These are phyloP conservation scores for Endoconidiophora polonica DNA, from an alignment of 2,329 filamentous ascomycete species.

Conservation along the genomic window DNA sequence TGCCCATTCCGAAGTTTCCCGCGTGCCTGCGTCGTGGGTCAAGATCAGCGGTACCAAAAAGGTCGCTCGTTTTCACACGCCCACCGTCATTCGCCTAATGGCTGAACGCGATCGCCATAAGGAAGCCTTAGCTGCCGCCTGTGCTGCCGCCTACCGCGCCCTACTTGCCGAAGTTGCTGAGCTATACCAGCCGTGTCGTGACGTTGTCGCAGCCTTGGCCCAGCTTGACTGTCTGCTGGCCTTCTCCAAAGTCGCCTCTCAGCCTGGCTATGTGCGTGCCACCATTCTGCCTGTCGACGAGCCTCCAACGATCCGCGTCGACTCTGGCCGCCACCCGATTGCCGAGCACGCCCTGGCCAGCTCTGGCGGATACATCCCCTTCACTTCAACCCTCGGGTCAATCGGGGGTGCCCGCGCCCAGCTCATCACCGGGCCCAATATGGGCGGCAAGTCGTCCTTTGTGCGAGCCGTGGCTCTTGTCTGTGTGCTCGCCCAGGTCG, in stretches of 20 bases:
- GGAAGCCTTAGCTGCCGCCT: conserved; percentile 80
- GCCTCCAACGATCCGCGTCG: conserved; percentile 51
- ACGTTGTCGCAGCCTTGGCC: conserved; percentile 71
- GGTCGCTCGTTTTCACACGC: conserved; percentile 82
- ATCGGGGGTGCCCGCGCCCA: conserved; percentile 56
- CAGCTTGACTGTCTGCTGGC: conserved; percentile 82
- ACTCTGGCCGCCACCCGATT: conserved; percentile 77
- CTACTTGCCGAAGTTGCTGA: conserved; percentile 58
- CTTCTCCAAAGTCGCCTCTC: conserved; percentile 64
- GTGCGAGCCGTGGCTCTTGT: conserved; percentile 86
- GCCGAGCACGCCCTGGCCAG: conserved; percentile 78
- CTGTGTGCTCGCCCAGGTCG: conserved; percentile 84
- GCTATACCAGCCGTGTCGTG: conserved; percentile 80
- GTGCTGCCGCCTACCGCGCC: conserved; percentile 61
- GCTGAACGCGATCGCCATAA: conserved; percentile 87
- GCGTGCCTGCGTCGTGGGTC: conserved; percentile 82
- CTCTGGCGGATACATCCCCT: conserved; percentile 62
- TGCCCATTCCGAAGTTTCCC: conserved; percentile 62
- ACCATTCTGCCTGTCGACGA: conserved; percentile 43
- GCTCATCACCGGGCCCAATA: conserved; percentile 91
- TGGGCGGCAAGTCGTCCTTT: conserved; percentile 98
- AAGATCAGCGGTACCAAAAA: conserved; percentile 94
- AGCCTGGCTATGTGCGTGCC: conserved; percentile 78
- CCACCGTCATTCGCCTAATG: conserved; percentile 68
- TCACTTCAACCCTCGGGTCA: conserved; percentile 48